These are phyloP conservation scores for Metarhizium sp. DNA, from an alignment of 2,329 filamentous ascomycete genomes.

Conservation along the genomic window DNA sequence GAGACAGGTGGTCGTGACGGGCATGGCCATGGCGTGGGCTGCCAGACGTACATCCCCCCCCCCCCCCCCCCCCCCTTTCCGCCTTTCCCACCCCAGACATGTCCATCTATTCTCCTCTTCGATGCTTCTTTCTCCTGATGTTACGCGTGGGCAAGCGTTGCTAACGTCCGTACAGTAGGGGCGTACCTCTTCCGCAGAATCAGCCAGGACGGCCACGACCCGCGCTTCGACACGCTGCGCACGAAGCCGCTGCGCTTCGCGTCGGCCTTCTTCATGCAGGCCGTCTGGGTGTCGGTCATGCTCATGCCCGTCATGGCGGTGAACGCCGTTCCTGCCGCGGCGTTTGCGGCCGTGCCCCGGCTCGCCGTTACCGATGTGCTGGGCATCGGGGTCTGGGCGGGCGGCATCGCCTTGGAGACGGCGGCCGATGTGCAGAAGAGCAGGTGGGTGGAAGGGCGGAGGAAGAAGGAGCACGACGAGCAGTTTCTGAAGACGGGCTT, in stretches of 20 bases:
- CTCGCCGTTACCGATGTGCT: conserved; percentile 44
- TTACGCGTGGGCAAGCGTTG: neutral
- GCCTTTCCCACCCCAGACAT: neutral
- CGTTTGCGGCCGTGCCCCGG: conserved; percentile 35
- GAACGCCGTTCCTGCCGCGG: conserved; percentile 49
- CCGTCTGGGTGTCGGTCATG: conserved; percentile 59
- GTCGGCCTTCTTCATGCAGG: conserved; percentile 41
- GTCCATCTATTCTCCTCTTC: neutral
- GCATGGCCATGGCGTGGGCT: conserved; percentile 45
- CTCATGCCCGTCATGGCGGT: conserved; percentile 55
- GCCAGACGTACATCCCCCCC: conserved; percentile 37
- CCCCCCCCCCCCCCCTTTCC: too few relatives aligned
- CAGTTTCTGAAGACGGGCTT: conserved; percentile 55
- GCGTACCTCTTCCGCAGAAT: conserved; percentile 55
- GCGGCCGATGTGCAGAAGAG: conserved; percentile 56
- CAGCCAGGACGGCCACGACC: conserved; percentile 48
- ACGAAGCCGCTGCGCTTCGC: conserved; percentile 24
- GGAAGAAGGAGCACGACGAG: conserved; percentile 56
- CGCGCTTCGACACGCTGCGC: conserved; percentile 34
- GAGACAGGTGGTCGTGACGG: conserved; percentile 38
- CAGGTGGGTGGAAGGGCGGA: conserved; percentile 50
- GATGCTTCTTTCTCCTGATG: too few relatives aligned
- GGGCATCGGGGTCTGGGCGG: conserved; percentile 47
- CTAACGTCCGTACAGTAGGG: conserved; percentile 37
- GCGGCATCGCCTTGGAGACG: conserved; percentile 52